Conservation (phyloP, 2,329 filamentous ascomycete genomes). For the Fusarium nelsonii region DNA sequence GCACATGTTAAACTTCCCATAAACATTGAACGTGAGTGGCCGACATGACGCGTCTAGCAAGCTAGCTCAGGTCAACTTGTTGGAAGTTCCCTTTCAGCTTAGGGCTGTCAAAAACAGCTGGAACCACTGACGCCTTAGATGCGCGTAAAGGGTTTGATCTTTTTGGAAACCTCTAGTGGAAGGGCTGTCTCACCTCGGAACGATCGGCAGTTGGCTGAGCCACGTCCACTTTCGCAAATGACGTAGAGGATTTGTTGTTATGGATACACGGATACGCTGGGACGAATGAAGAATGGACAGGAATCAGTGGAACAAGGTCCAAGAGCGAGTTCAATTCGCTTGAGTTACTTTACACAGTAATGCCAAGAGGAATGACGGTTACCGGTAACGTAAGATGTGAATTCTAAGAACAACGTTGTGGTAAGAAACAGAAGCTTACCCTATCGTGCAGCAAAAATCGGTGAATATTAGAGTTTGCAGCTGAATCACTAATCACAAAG, state of each 20-base stretch:
- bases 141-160: background rate
- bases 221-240: background rate
- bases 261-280: background rate
- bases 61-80: background rate
- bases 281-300: background rate
- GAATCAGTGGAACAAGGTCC: background rate
- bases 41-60: background rate
- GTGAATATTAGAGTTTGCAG: background rate
- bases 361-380: background rate
- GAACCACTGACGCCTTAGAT: no score
- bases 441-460: background rate
- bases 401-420: no score
- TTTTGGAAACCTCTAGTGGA: background rate
- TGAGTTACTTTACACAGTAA: background rate
- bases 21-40: background rate
- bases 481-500: background rate
- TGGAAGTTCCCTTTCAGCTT: background rate
- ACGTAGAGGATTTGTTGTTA: background rate
- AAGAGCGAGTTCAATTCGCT: background rate
- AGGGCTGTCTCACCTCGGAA: background rate
- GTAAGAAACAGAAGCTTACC: background rate
- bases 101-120: background rate
- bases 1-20: background rate
- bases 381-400: background rate
- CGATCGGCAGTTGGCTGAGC: constrained; percentile 9